Evolutionary conservation across 495 filamentous ascomycete species (phyloP).

Genomic region (Endocarpon pusillum): DNA sequence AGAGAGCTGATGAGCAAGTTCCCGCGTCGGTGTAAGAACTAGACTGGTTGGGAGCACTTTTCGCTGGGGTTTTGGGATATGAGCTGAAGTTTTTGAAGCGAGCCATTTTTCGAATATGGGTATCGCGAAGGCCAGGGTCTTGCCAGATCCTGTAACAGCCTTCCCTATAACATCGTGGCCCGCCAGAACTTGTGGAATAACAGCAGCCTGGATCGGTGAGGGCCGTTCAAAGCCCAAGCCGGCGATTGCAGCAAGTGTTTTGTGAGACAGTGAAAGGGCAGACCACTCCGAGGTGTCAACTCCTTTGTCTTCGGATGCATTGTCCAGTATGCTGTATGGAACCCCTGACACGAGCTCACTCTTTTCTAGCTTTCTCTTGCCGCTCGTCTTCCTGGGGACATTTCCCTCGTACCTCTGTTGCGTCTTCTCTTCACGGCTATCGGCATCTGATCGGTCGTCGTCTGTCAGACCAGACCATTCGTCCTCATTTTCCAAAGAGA

Average conservation of each 20-base stretch:
- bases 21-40: slow-evolving; percentile 82
- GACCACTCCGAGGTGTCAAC: slow-evolving; percentile 62
- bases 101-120: slow-evolving; percentile 34
- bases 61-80: slow-evolving; percentile 18
- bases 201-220: slow-evolving; percentile 55
- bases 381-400: slow-evolving; percentile 9
- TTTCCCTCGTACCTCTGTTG: too few species aligned
- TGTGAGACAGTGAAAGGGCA: slow-evolving; percentile 47
- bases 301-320: slow-evolving; percentile 17
- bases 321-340: slow-evolving; percentile 10
- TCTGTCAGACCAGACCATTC: slow-evolving; percentile 41
- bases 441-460: too few species aligned
- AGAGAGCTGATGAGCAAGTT: slow-evolving; percentile 78
- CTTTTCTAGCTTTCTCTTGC: slow-evolving; percentile 13
- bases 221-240: slow-evolving; percentile 64
- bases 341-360: too few species aligned
- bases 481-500: slow-evolving; percentile 25
- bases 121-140: slow-evolving; percentile 69
- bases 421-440: slow-evolving; percentile 11
- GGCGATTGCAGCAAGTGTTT: slow-evolving; percentile 53
- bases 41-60: slow-evolving; percentile 47
- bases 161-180: slow-evolving; percentile 86
- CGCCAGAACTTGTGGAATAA: slow-evolving; percentile 72
- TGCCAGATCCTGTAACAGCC: slow-evolving; percentile 68
- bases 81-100: slow-evolving; percentile 14